These are phyloP conservation scores for Kluyveromyces starmeri DNA, from an alignment of 805 yeast species.

Conservation along the genomic window DNA sequence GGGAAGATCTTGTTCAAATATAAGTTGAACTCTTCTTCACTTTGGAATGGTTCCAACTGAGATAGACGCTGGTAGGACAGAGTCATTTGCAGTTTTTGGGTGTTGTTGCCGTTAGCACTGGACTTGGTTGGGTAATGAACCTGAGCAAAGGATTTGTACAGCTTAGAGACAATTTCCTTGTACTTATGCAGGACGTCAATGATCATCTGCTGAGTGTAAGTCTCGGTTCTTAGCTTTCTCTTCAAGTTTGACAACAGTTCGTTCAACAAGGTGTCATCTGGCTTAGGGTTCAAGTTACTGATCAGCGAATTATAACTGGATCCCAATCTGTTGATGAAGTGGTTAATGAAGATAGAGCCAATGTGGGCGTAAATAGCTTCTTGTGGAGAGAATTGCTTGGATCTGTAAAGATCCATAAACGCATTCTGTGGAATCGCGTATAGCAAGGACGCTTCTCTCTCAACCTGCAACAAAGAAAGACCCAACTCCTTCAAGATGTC, in stretches of 20 bases:
- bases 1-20: conserved; percentile 61
- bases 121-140: conserved; percentile 62
- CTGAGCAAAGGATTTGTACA: conserved; percentile 88
- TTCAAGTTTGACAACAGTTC: conserved; percentile 75
- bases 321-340: conserved; percentile 89
- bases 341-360: conserved; percentile 86
- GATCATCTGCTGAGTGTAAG: conserved; percentile 81
- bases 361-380: conserved; percentile 93
- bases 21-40: conserved; percentile 65
- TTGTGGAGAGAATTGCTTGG: conserved; percentile 78
- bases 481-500: conserved; percentile 35
- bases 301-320: conserved; percentile 72
- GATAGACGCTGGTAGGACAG: conserved; percentile 79
- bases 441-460: conserved; percentile 86
- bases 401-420: conserved; percentile 64
- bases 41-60: conserved; percentile 64
- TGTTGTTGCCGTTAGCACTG: conserved; percentile 26
- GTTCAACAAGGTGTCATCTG: conserved; percentile 44
- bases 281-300: conserved; percentile 52
- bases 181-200: conserved; percentile 65
- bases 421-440: conserved; percentile 85
- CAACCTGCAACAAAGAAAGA: conserved; percentile 76
- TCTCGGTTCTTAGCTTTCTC: conserved; percentile 85
- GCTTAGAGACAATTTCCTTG: conserved; percentile 62
- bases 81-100: conserved; percentile 36